Evolutionary conservation across 2,329 filamentous ascomycete species (phyloP), one percentile per base, ranked within the genome.

Genomic region (Nemania abortiva): DNA sequence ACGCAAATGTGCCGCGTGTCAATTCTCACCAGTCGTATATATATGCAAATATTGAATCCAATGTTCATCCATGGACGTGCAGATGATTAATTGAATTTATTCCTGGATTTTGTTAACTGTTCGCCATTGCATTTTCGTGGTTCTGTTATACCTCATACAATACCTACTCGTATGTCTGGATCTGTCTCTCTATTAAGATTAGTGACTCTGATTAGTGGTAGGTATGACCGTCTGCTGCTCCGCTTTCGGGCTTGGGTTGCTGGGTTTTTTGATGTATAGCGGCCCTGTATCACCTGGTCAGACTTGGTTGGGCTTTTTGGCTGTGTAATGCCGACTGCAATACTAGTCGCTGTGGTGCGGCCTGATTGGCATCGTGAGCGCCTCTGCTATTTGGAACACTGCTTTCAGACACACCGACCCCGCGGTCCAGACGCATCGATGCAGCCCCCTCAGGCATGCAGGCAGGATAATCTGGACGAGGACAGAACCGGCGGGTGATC

Each of bases 311-410:
- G 65, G 45, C 34, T 22, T 61, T 65, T 47, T 54, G 29, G 55
- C 57, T 68, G 68, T 66, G 60, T 63, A 65, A 66, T 59, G 56
- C 56, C 54, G 70, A 59, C 45, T 53, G 60, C 56, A 70, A 70
- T 57, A 54, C 24, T 59, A 57, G 67, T 62, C 27, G 54, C 65
- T 61, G 65, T 64, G 66, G 66, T 69, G 62, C 62, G 70, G 61
- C 65, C 61, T 72, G 70, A 72, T 72, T 70, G 68, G 70, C 69
- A 72, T 72, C 70, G 70, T 72, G 70, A 68, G 54, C 59, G 47
- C 59, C 62, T 61, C 56, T 68, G 64, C 55, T 65, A 65, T 70
- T 65, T 68, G 68, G 65, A 61, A 69, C 68, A 63, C 65, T 52
- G 45, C 63, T 66, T 66, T 63, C 2, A 58, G 53, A 59, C 20